Conservation (phyloP, 2,329 filamentous ascomycete species). For the Alternaria infectoria region DNA sequence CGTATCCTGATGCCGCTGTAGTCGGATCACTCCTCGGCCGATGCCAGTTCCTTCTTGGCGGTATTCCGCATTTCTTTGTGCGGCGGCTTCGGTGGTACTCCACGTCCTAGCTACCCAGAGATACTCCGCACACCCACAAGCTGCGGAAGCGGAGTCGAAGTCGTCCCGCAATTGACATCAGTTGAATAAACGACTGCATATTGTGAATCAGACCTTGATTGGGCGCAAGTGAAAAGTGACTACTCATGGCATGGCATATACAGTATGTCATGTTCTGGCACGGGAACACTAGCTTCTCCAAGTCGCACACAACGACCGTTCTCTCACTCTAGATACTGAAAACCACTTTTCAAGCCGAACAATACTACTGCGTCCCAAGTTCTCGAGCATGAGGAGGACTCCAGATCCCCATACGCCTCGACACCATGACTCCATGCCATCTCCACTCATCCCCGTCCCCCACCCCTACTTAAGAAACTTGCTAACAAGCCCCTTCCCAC, state of each 20-base stretch:
- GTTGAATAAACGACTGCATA: neutral
- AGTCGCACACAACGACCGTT: neutral
- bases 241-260: neutral
- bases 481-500: slow-evolving; percentile 31
- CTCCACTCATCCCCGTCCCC: neutral
- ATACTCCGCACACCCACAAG: neutral
- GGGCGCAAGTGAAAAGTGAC: neutral
- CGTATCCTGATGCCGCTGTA: neutral
- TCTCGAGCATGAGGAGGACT: neutral
- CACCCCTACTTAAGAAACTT: slow-evolving; percentile 36
- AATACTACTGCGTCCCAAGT: neutral
- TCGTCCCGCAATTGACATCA: neutral
- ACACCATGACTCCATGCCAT: neutral
- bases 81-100: neutral
- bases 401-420: neutral
- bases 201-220: neutral
- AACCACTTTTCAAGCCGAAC: neutral
- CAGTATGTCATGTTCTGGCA: neutral
- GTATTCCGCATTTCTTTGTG: neutral
- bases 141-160: neutral
- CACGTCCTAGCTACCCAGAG: neutral
- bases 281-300: neutral
- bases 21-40: neutral
- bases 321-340: neutral
- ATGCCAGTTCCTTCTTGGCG: neutral